Base-by-base conservation (phyloP, 139 green algal genomes). In the Picochlorum sp. region DNA sequence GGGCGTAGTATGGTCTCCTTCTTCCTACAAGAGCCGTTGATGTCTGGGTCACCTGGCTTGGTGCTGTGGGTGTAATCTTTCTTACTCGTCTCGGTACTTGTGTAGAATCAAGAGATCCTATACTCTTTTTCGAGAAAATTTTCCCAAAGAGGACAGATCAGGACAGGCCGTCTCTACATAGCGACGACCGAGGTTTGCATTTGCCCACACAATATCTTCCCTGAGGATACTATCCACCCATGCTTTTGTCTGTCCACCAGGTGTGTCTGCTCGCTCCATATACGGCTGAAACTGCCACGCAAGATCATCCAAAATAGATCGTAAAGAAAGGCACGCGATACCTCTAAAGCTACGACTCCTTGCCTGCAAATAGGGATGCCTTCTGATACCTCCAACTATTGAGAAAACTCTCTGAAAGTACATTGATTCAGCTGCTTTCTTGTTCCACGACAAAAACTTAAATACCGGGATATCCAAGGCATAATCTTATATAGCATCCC, bases 401-500 rank as follows among this genome's bases (percentile, higher is more conserved):
- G 23, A 21, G 13, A 76, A 61, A 34, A 78, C 10, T 18, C 14
- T 24, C 30, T 47, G 50, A 37, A 72, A 78, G 44, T 79, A 70
- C 1, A 58, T 49, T 3, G 63, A 41, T 23, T 30, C 34, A 21
- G 20, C 32, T 8, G 63, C 69, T 26, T 73, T 34, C 1, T 28
- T n/a, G 24, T 71, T 49, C 44, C 58, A 65, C 28, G 28, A 41
- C 20, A 81, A 30, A 26, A 82, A 82, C 44, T 71, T 66, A 82
- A 45, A 47, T 85, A 86, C 24, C 70, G 61, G 18, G 60, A 56
- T 15, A 77, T 70, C 68, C 72, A 82, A 0, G 81, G 81, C 45
- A 84, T 45, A 2, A 62, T 66, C 57, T 47, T 59, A 7, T 74
- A 51, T 11, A 45, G 82, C 64, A n/a, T 57, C 63, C n/a, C 58